These are phyloP conservation scores for Podaxis rugospora DNA, from an alignment of 768 basidiomycete genomes.

Conservation along the genomic window DNA sequence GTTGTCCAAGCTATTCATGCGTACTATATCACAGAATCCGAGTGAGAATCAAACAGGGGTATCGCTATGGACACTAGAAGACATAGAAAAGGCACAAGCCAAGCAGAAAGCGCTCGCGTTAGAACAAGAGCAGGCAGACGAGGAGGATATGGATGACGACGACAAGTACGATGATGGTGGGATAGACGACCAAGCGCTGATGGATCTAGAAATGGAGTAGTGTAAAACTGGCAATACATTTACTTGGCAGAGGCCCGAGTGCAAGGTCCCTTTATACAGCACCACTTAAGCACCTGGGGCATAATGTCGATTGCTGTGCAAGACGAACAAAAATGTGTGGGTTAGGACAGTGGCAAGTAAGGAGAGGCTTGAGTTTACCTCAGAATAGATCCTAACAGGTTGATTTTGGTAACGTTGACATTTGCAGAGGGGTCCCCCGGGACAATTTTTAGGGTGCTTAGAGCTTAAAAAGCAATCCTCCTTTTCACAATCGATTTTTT, in stretches of 20 bases:
- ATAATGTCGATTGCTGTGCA: not conserved
- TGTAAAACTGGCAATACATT: not conserved
- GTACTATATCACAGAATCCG: conserved; percentile 97
- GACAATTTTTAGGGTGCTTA: conserved; percentile 46
- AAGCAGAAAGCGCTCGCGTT: conserved; percentile 69
- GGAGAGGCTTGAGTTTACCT: conserved; percentile 30
- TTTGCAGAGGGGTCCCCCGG: conserved; percentile 23
- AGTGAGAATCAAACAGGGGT: conserved; percentile 95
- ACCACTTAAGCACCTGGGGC: not conserved
- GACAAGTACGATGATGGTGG: conserved; percentile 71
- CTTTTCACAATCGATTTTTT: conserved; percentile 49
- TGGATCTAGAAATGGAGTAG: conserved; percentile 34
- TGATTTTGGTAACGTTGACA: conserved; percentile 62
- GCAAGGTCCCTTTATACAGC: not conserved
- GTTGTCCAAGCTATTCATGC: conserved; percentile 93
- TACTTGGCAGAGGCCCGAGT: not conserved
- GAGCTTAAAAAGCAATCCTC: conserved; percentile 41
- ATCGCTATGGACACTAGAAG: conserved; percentile 92
- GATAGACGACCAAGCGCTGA: conserved; percentile 57
- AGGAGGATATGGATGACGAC: conserved; percentile 39
- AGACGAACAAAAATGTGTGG: not conserved
- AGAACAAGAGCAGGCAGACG: conserved; percentile 39
- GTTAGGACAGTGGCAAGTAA: not conserved
- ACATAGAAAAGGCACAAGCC: conserved; percentile 81
- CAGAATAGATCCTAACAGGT: conserved; percentile 47